These are phyloP conservation scores for Sparassis latifolia DNA, from an alignment of 1,284 basidiomycete species.

Conservation along the genomic window DNA sequence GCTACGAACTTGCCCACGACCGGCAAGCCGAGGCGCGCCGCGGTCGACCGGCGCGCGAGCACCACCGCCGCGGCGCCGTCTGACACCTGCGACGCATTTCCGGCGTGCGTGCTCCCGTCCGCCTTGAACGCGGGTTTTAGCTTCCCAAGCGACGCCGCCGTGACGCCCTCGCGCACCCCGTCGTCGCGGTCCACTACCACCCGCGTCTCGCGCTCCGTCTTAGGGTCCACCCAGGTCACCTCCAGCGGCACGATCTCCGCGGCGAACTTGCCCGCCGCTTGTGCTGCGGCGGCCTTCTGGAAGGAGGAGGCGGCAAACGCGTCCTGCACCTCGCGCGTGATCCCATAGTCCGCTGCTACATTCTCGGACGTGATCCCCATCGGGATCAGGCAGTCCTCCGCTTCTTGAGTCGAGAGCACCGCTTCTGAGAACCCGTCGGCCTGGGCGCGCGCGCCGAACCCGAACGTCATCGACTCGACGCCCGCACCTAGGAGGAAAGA, in stretches of 20 bases:
- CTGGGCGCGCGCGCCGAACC: conserved; percentile 69
- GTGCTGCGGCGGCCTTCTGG: conserved; percentile 82
- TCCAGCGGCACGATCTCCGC: conserved; percentile 87
- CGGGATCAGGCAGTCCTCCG: conserved; percentile 90
- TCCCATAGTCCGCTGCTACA: conserved; percentile 74
- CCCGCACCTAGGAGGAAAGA: conserved; percentile 61
- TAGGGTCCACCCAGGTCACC: conserved; percentile 74
- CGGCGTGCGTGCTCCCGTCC: conserved; percentile 88
- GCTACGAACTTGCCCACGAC: conserved; percentile 91
- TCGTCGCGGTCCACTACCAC: conserved; percentile 86
- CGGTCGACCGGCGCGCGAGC: conserved; percentile 80
- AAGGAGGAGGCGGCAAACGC: conserved; percentile 83
- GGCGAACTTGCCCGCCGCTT: conserved; percentile 89
- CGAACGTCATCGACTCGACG: conserved; percentile 93
- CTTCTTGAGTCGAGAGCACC: conserved; percentile 73
- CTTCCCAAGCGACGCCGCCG: conserved; percentile 79
- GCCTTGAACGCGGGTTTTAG: conserved; percentile 92
- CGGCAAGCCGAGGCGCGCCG: conserved; percentile 85
- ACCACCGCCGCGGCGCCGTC: conserved; percentile 96
- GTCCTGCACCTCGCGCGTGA: conserved; percentile 77
- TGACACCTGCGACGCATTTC: conserved; percentile 93
- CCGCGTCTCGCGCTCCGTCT: conserved; percentile 77
- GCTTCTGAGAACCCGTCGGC: conserved; percentile 76
- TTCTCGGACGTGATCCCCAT: conserved; percentile 99
- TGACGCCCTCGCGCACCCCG: conserved; percentile 90